Conservation (phyloP, 78 protist genomes). For the Protostelium mycophagum region DNA sequence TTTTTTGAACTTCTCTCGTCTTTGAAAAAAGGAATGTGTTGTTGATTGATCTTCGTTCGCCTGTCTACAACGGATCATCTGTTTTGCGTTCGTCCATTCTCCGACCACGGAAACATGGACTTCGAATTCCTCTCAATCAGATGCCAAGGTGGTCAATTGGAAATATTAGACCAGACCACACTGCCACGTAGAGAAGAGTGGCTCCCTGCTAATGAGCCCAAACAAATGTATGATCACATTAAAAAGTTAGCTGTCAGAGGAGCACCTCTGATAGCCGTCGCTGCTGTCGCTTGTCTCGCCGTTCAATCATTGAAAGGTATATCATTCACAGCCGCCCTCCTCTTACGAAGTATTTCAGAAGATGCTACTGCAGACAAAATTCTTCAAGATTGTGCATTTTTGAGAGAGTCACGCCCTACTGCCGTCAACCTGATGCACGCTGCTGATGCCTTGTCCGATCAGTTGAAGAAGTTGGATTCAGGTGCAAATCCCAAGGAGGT, state of each 20-base stretch:
- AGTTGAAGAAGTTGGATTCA: not conserved
- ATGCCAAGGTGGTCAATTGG: slow-evolving; percentile 24
- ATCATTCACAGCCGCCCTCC: slow-evolving; percentile 19
- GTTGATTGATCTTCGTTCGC: too few relatives aligned
- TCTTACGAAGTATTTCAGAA: not conserved
- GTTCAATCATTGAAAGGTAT: not conserved
- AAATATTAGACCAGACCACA: slow-evolving; percentile 53
- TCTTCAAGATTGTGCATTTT: not conserved
- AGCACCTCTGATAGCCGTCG: slow-evolving; percentile 58
- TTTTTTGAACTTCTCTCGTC: too few relatives aligned
- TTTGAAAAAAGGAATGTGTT: too few relatives aligned
- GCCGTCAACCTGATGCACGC: slow-evolving; percentile 68
- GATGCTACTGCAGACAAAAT: not conserved
- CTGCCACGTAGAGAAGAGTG: slow-evolving; percentile 59
- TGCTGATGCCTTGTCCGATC: slow-evolving; percentile 27
- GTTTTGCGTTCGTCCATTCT: too few relatives aligned
- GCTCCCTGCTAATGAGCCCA: slow-evolving; percentile 3
- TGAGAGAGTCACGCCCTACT: slow-evolving; percentile 52
- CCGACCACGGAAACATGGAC: too few relatives aligned
- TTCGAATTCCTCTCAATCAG: slow-evolving; percentile 45
- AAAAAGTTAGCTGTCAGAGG: slow-evolving; percentile 54
- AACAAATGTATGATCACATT: slow-evolving; percentile 33
- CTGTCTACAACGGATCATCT: too few relatives aligned
- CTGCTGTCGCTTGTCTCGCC: slow-evolving; percentile 12
- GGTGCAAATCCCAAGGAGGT: slow-evolving; percentile 4